Conservation (phyloP, 192 early-diverging fungal genomes). For the Coemansia sp. region DNA sequence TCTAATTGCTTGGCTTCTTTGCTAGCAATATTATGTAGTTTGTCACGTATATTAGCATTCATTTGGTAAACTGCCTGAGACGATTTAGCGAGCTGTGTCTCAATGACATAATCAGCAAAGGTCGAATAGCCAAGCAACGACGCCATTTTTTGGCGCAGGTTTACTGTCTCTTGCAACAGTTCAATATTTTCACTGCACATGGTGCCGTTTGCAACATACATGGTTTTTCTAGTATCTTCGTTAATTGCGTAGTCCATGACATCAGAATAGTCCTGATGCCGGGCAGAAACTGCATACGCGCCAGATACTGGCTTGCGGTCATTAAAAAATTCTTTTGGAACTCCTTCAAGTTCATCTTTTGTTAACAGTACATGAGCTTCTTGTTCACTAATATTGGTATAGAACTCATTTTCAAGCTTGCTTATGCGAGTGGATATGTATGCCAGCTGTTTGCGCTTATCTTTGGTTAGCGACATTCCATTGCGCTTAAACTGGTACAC, state of each 20-base stretch:
- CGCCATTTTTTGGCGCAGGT: conserved; percentile 44
- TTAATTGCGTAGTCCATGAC: conserved; percentile 51
- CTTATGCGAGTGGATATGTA: conserved; percentile 60
- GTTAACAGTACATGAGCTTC: conserved; percentile 38
- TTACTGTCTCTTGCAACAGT: conserved; percentile 54
- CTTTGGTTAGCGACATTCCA: conserved; percentile 61
- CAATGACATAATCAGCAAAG: conserved; percentile 63
- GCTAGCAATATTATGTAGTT: conserved; percentile 54
- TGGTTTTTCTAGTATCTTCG: conserved; percentile 33
- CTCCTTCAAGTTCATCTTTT: conserved; percentile 59
- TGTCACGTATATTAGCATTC: conserved; percentile 55
- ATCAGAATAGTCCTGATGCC: conserved; percentile 54
- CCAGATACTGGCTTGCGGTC: not conserved
- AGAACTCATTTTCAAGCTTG: conserved; percentile 54
- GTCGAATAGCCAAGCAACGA: conserved; percentile 61
- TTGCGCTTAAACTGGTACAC: conserved; percentile 60
- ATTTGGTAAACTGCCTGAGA: conserved; percentile 60
- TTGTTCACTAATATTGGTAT: conserved; percentile 58
- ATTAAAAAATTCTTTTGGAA: conserved; percentile 65
- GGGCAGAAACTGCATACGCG: conserved; percentile 61
- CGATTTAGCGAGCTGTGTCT: conserved; percentile 71
- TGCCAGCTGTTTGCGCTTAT: conserved; percentile 58
- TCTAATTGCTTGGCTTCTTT: conserved; percentile 37
- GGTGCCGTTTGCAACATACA: conserved; percentile 46
- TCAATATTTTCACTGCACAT: conserved; percentile 56